Base-by-base conservation (phyloP, 208 protist genomes). In the Lotmaria passim region DNA sequence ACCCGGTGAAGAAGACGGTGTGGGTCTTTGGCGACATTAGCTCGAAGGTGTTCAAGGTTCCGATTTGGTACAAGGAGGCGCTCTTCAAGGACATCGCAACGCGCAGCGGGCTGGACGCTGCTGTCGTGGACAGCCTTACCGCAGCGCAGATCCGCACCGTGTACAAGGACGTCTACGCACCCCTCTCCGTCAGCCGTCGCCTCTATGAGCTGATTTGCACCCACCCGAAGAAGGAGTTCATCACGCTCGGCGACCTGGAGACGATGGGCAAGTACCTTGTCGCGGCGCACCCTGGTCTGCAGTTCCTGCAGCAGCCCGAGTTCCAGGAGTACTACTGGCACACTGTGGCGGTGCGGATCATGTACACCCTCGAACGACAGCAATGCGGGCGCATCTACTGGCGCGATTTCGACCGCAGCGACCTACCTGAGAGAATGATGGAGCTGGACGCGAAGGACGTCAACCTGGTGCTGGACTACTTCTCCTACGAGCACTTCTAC, bases 401-500 rank as follows among this genome's bases (percentile, higher is more conserved):
- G 72, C 78, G 69, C 46, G 93, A 97, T 57, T 94, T 98, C 51
- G 83, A 93, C 59, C 80, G 82, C 56, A 96, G 83, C 72, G 73
- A 93, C 68, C 71, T 98, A 39, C 83, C 90, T 3, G 93, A 96
- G 55, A 79, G 81, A 38, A 85, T 98, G 70, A 69, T 77, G 72
- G 64, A 88, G 52, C 65, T 97, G 15, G 93, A 97, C 70, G 77
- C 72, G 51, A 84, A 88, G 67, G 93, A 98, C 57, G 92, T 97
- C 19, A 98, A 98, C 69, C 69, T 85, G 26, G 90, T 93, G 24
- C 73, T 93, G 1, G 80, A 87, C 34, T 99, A 96, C 79, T 99
- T 99, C 75, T 98, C 90, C 12, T 99, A 99, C 79, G 98, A 99
- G 85, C 98, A 99, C 76, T 99, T 99, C 69, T 99, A 99, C 85